Conservation (phyloP, 306 rosid genomes). For the Acmispon strigosus region DNA sequence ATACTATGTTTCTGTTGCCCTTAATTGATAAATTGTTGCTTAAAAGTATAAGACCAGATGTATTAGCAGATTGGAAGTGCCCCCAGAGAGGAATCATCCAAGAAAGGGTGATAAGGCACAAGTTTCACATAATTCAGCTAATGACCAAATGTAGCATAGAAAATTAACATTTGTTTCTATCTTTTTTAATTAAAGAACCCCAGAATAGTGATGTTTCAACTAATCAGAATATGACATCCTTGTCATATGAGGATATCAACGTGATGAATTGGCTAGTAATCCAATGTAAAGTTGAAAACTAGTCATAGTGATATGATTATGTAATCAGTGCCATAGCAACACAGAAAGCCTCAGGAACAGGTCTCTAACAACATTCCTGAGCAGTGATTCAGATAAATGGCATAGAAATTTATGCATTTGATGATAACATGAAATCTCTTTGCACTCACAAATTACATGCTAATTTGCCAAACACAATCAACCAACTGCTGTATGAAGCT, state of each 20-base stretch:
- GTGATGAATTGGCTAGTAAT: not conserved
- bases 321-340: constrained; percentile 13
- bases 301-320: not conserved
- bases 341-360: not conserved
- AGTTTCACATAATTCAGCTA: not conserved
- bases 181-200: not conserved
- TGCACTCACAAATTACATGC: constrained; percentile 40
- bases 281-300: not conserved
- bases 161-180: not conserved
- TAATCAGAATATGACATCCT: not conserved
- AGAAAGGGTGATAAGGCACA: not conserved
- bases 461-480: constrained; percentile 29
- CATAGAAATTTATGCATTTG: constrained; percentile 20
- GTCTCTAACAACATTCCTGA: constrained; percentile 12
- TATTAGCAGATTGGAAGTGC: not conserved
- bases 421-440: constrained; percentile 27
- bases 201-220: not conserved
- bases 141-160: not conserved
- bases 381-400: constrained; percentile 17
- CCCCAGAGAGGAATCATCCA: not conserved
- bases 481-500: constrained; percentile 31
- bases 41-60: not conserved
- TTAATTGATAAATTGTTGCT: not conserved
- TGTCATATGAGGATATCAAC: not conserved
- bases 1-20: not conserved